phyloP scores from a whole-genome alignment of 441 rosid genomes.

The Arabidopsis lyrata region DNA sequence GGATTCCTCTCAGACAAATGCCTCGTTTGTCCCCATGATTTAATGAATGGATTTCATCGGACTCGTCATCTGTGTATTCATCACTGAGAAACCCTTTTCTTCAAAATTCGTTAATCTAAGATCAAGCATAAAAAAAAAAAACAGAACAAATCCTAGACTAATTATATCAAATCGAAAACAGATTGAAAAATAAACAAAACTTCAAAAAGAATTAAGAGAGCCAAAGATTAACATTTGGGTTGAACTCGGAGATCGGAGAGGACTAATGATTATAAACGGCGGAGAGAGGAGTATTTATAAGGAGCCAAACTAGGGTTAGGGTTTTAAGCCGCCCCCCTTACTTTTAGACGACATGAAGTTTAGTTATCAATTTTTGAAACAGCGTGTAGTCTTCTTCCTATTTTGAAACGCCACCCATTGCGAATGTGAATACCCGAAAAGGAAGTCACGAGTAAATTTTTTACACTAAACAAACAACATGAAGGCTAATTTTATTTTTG shows the following conservation, averaged over 20 bases:
- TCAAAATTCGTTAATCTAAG: not conserved
- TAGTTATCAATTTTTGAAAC: not conserved
- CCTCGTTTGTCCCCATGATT: constrained; percentile 89
- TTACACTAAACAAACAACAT: not conserved
- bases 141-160: not conserved
- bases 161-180: not conserved
- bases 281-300: constrained; percentile 27
- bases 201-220: not conserved
- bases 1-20: constrained; percentile 89
- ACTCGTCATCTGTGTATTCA: constrained; percentile 92
- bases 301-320: constrained; percentile 16
- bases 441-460: not conserved
- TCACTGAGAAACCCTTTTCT: constrained; percentile 62
- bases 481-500: too few species aligned
- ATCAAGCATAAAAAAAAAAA: not conserved
- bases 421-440: not conserved
- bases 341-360: constrained; percentile 24
- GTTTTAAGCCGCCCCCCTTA: not conserved
- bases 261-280: not conserved
- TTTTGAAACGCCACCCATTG: constrained; percentile 21
- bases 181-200: not conserved
- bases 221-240: not conserved
- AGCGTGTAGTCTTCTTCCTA: constrained; percentile 9
- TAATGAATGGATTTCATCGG: constrained; percentile 75
- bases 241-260: not conserved